Conservation (phyloP, 305 asterid genomes). For the Coffea humblotiana region DNA sequence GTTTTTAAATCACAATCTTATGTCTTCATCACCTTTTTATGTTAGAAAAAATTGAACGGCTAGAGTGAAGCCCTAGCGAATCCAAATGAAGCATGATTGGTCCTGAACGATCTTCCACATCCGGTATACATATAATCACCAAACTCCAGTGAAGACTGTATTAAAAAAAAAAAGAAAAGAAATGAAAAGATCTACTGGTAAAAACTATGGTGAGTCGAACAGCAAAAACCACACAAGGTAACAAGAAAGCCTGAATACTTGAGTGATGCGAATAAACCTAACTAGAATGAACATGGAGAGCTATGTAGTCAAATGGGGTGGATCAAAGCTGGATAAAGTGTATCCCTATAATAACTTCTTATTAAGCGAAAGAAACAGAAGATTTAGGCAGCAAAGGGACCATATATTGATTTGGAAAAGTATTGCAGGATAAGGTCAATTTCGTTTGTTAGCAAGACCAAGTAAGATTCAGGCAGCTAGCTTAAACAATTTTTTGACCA, state of each 20-base stretch:
- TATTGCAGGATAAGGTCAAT: too few species aligned
- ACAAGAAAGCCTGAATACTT: neutral
- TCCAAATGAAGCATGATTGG: constrained; percentile 86
- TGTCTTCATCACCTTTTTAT: constrained; percentile 51
- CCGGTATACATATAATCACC: constrained; percentile 85
- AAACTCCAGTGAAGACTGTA: constrained; percentile 95
- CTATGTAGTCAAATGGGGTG: neutral
- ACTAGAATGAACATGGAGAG: neutral
- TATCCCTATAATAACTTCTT: constrained; percentile 4
- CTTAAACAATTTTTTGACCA: too few species aligned
- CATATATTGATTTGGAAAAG: too few species aligned
- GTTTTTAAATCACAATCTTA: neutral
- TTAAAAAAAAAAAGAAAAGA: constrained; percentile 24
- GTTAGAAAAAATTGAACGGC: constrained; percentile 56
- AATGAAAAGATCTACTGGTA: neutral
- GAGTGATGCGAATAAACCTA: constrained; percentile 1
- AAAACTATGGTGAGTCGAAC: constrained; percentile 25
- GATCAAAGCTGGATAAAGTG: neutral
- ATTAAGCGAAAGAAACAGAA: neutral
- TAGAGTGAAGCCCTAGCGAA: constrained; percentile 73
- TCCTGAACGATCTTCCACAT: constrained; percentile 65
- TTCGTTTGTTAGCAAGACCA: too few species aligned
- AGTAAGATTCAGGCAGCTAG: too few species aligned
- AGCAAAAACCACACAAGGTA: neutral
- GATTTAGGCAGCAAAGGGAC: too few species aligned